Evolutionary conservation across 768 basidiomycete species (phyloP).

Genomic region (Tephrocybe rancida): DNA sequence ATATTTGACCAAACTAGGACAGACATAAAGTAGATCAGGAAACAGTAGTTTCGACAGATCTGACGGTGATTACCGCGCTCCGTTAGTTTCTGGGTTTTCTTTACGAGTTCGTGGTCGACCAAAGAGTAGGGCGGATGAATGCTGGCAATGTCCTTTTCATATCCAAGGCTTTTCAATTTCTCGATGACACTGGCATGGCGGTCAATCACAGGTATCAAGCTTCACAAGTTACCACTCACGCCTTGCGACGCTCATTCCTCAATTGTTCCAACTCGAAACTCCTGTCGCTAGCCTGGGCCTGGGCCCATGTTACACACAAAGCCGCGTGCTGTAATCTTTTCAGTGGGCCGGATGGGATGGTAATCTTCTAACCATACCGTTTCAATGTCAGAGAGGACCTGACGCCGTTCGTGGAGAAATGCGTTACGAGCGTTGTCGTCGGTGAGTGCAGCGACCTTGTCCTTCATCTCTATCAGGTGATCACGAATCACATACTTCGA

Average conservation of each 20-base stretch:
- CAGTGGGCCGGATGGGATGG: neutral
- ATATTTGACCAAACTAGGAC: slow-evolving; percentile 55
- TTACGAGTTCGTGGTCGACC: slow-evolving; percentile 45
- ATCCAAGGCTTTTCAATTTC: slow-evolving; percentile 50
- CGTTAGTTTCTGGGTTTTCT: slow-evolving; percentile 49
- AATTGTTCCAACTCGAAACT: slow-evolving; percentile 44
- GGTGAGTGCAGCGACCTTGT: slow-evolving; percentile 28
- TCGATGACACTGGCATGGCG: slow-evolving; percentile 50
- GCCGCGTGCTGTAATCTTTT: slow-evolving; percentile 35
- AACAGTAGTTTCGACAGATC: neutral
- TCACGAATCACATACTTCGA: slow-evolving; percentile 24
- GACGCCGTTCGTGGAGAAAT: slow-evolving; percentile 36
- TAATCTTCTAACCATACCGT: slow-evolving; percentile 25
- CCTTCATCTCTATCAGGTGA: slow-evolving; percentile 21
- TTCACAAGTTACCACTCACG: slow-evolving; percentile 32
- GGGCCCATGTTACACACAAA: slow-evolving; percentile 43
- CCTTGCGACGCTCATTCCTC: slow-evolving; percentile 42
- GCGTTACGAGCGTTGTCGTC: slow-evolving; percentile 28
- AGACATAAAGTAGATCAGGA: neutral
- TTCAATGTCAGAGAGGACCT: slow-evolving; percentile 29
- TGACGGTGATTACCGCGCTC: slow-evolving; percentile 45
- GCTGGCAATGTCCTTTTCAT: slow-evolving; percentile 45
- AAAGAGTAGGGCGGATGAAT: slow-evolving; percentile 43
- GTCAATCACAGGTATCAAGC: neutral
- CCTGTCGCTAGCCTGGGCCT: slow-evolving; percentile 36